These are phyloP conservation scores for Shiraia sp. DNA, from an alignment of 2,329 filamentous ascomycete genomes.

Conservation along the genomic window DNA sequence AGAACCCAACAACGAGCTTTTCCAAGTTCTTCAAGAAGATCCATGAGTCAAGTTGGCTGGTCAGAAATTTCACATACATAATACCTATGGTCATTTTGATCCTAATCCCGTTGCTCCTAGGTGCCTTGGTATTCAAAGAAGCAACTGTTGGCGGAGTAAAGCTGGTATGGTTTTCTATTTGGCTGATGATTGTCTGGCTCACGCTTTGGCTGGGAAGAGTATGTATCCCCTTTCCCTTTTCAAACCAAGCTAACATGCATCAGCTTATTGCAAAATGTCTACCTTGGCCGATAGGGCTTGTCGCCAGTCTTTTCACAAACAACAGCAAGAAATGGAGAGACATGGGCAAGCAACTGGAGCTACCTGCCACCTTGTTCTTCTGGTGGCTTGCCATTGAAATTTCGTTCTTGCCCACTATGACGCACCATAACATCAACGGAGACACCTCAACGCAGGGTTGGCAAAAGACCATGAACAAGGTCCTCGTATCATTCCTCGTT, in stretches of 20 bases:
- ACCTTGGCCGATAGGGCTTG: constrained; percentile 62
- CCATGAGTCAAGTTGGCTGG: constrained; percentile 66
- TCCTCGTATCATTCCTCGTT: constrained; percentile 84
- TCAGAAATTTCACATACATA: constrained; percentile 75
- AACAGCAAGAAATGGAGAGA: constrained; percentile 93
- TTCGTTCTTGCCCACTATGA: constrained; percentile 83
- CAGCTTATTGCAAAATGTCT: constrained; percentile 67
- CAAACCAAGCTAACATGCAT: constrained; percentile 5
- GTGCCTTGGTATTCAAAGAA: constrained; percentile 61
- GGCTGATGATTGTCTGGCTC: constrained; percentile 92
- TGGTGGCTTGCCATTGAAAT: constrained; percentile 89
- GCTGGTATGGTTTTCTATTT: constrained; percentile 90
- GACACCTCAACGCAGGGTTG: constrained; percentile 61
- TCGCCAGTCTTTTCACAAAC: constrained; percentile 79
- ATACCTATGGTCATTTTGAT: constrained; percentile 66
- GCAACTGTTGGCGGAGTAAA: constrained; percentile 73
- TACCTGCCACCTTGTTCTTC: constrained; percentile 84
- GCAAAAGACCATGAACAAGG: constrained; percentile 80
- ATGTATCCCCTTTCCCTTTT: constrained; percentile 19
- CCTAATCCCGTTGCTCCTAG: constrained; percentile 69
- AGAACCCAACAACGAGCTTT: constrained; percentile 64
- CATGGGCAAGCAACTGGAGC: constrained; percentile 80
- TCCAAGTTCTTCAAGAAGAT: constrained; percentile 67
- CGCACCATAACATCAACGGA: constrained; percentile 63
- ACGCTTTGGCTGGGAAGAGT: constrained; percentile 78